These are phyloP conservation scores for Penicillium argentinense DNA, from an alignment of 495 filamentous ascomycete species.

Conservation along the genomic window DNA sequence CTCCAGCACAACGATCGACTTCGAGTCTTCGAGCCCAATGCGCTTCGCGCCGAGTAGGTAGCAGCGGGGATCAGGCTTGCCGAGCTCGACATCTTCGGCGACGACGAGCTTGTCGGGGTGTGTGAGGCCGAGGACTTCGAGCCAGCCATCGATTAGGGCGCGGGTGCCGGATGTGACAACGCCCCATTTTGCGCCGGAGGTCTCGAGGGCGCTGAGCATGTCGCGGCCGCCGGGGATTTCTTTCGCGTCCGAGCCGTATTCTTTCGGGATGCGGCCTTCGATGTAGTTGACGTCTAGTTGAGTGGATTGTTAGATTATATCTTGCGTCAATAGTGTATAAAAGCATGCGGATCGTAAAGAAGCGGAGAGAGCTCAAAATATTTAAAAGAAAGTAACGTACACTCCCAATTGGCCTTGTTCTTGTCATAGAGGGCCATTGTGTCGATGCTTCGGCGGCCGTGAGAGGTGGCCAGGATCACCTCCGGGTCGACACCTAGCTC, in stretches of 20 bases:
- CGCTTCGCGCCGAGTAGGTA: conserved; percentile 70
- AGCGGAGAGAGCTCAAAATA: too few relatives aligned
- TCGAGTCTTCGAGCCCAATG: conserved; percentile 55
- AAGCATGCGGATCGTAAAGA: too few relatives aligned
- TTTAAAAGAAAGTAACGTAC: conserved; percentile 58
- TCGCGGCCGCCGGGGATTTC: conserved; percentile 73
- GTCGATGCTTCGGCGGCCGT: conserved; percentile 85
- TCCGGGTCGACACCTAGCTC: conserved; percentile 81
- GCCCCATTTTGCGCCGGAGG: conserved; percentile 68
- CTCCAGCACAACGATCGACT: conserved; percentile 76
- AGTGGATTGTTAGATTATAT: conserved; percentile 4
- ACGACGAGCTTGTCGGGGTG: conserved; percentile 72
- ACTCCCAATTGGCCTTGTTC: conserved; percentile 86
- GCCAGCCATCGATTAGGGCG: conserved; percentile 83
- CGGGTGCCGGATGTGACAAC: conserved; percentile 89
- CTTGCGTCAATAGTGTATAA: too few relatives aligned
- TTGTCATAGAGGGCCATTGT: conserved; percentile 70
- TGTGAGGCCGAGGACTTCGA: conserved; percentile 73
- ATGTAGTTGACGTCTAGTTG: conserved; percentile 70
- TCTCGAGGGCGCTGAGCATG: conserved; percentile 59
- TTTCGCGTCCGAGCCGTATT: conserved; percentile 72
- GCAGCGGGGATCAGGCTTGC: conserved; percentile 85
- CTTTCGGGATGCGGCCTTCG: conserved; percentile 74
- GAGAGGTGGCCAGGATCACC: conserved; percentile 81
- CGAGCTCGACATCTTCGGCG: conserved; percentile 80